phyloP scores from a whole-genome alignment of 768 basidiomycete genomes.

The Lactifluus subvellereus region DNA sequence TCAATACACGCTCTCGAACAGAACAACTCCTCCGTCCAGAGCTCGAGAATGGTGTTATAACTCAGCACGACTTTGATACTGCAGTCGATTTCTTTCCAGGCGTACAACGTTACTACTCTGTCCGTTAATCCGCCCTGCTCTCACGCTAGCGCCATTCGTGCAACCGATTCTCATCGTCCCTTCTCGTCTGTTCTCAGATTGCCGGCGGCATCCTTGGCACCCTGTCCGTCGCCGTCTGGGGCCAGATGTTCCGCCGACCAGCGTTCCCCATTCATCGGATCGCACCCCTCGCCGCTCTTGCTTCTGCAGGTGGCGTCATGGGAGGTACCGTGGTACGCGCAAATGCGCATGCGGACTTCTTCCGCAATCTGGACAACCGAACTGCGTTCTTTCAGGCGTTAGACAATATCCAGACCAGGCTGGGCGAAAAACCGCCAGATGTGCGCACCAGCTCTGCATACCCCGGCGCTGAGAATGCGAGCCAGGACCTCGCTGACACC shows the following conservation, averaged over 20 bases:
- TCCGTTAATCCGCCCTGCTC: conserved; percentile 25
- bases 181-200: conserved; percentile 24
- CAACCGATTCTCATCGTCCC: conserved; percentile 9
- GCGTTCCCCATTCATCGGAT: conserved; percentile 29
- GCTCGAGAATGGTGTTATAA: conserved; percentile 45
- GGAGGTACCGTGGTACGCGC: conserved; percentile 30
- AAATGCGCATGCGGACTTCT: conserved; percentile 31
- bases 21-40: conserved; percentile 50
- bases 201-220: conserved; percentile 28
- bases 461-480: background rate
- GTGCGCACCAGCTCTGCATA: background rate
- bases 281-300: conserved; percentile 26
- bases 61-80: conserved; percentile 49
- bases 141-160: conserved; percentile 22
- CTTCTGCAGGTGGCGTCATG: conserved; percentile 30
- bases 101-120: conserved; percentile 40
- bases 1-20: conserved; percentile 37
- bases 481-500: background rate
- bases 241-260: conserved; percentile 27
- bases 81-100: conserved; percentile 51
- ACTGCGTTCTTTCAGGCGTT: conserved; percentile 31
- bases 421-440: conserved; percentile 22
- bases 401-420: conserved; percentile 30
- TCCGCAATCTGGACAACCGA: conserved; percentile 30
- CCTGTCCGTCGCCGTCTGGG: conserved; percentile 29